Evolutionary conservation across 495 filamentous ascomycete species (phyloP).

Genomic region (Gamarada debralockiae): DNA sequence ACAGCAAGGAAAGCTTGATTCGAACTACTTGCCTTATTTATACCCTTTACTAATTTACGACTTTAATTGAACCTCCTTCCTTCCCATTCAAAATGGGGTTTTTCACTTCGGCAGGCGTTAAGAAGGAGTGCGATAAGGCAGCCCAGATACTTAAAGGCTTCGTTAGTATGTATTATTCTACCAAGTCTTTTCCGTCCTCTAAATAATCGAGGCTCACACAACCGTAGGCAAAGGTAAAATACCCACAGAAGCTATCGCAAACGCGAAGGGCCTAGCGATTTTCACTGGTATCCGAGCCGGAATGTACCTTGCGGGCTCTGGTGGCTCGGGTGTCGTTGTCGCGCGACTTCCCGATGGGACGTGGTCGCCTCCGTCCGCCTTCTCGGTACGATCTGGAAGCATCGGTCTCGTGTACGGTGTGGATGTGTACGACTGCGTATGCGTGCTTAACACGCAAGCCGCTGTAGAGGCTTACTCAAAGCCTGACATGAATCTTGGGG

Average conservation of each 20-base stretch:
- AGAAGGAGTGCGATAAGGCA: slow-evolving; percentile 68
- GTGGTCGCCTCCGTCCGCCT: slow-evolving; percentile 84
- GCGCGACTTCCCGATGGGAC: slow-evolving; percentile 73
- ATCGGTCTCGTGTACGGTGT: slow-evolving; percentile 81
- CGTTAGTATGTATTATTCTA: slow-evolving; percentile 45
- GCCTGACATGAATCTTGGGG: slow-evolving; percentile 68
- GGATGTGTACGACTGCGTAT: slow-evolving; percentile 87
- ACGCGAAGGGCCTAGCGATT: slow-evolving; percentile 78
- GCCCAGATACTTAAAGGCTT: slow-evolving; percentile 74
- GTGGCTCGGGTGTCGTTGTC: slow-evolving; percentile 75
- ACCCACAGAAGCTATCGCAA: slow-evolving; percentile 68
- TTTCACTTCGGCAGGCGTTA: not conserved
- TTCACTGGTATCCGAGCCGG: slow-evolving; percentile 90
- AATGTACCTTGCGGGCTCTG: slow-evolving; percentile 82
- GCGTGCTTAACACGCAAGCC: slow-evolving; percentile 77
- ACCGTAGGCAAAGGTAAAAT: slow-evolving; percentile 69
- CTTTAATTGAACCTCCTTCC: not conserved
- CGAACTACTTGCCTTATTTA: not conserved
- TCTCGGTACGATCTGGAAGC: slow-evolving; percentile 78
- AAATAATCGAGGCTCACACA: slow-evolving; percentile 57
- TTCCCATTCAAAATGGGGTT: not conserved
- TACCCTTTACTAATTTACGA: too few species aligned
- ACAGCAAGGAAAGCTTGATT: not conserved
- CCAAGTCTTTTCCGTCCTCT: not conserved
- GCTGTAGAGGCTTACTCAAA: slow-evolving; percentile 76